These are phyloP conservation scores for Maudiozyma turicensis DNA, from an alignment of 805 yeast species.

Conservation along the genomic window DNA sequence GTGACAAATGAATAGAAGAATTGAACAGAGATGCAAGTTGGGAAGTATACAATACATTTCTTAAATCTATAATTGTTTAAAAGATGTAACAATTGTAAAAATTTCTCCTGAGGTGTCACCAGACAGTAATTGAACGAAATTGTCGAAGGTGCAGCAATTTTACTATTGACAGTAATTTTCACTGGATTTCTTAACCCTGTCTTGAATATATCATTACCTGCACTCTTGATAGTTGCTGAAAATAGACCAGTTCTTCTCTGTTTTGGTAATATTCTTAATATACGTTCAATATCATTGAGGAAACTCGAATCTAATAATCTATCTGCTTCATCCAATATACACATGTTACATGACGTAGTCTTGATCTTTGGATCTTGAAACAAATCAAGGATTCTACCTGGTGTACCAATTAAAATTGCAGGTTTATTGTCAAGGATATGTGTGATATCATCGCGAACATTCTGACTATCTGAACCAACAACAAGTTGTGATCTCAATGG, in stretches of 20 bases:
- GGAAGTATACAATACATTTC: conserved; percentile 84
- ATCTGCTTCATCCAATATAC: conserved; percentile 90
- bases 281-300: conserved; percentile 54
- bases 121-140: conserved; percentile 53
- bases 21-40: conserved; percentile 80
- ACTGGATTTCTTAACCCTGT: conserved; percentile 94
- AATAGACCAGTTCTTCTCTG: conserved; percentile 91
- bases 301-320: conserved; percentile 73
- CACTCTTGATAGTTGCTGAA: conserved; percentile 84
- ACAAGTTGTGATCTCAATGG: conserved; percentile 48
- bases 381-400: conserved; percentile 80
- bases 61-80: conserved; percentile 47
- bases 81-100: conserved; percentile 48
- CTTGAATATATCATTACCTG: conserved; percentile 67
- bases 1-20: conserved; percentile 56
- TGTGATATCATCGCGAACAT: conserved; percentile 64
- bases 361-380: conserved; percentile 47
- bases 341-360: conserved; percentile 55
- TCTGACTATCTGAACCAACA: conserved; percentile 43
- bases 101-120: conserved; percentile 49
- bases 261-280: conserved; percentile 65
- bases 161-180: conserved; percentile 64
- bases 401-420: conserved; percentile 80
- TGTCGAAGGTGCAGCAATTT: conserved; percentile 46
- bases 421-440: conserved; percentile 46